Conservation (phyloP, 768 basidiomycete genomes). For the Kwoniella shandongensis region DNA sequence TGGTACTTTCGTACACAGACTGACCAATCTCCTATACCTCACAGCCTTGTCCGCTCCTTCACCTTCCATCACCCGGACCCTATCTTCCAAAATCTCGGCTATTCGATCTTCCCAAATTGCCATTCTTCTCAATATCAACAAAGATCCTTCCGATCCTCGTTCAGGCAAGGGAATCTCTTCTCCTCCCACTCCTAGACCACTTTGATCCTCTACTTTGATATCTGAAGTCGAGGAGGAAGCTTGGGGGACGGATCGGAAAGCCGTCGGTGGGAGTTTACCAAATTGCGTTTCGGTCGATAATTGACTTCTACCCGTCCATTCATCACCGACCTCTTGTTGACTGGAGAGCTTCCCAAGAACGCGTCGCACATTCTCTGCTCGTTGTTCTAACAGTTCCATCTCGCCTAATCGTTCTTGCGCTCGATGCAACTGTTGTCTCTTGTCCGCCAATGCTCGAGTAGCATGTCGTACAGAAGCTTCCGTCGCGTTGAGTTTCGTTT, state of each 20-base stretch:
- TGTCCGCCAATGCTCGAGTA: slow-evolving; percentile 85
- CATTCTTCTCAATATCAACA: slow-evolving; percentile 73
- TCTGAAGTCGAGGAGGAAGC: slow-evolving; percentile 23
- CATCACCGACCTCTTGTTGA: slow-evolving; percentile 64
- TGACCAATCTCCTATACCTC: slow-evolving; percentile 87
- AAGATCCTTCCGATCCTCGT: slow-evolving; percentile 55
- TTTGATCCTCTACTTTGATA: slow-evolving; percentile 56
- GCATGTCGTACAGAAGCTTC: slow-evolving; percentile 83
- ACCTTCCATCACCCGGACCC: slow-evolving; percentile 70
- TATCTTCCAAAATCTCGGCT: slow-evolving; percentile 69
- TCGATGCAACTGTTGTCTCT: slow-evolving; percentile 75
- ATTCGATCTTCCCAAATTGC: slow-evolving; percentile 79
- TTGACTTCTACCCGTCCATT: slow-evolving; percentile 64
- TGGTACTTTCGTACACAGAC: slow-evolving; percentile 80
- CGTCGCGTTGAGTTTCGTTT: slow-evolving; percentile 81
- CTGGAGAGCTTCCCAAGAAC: slow-evolving; percentile 59
- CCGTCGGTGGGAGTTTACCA: slow-evolving; percentile 58
- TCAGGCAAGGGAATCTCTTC: slow-evolving; percentile 55
- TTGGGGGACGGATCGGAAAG: slow-evolving; percentile 62
- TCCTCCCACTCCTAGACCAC: slow-evolving; percentile 50
- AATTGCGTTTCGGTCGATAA: slow-evolving; percentile 50
- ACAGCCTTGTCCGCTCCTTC: slow-evolving; percentile 84
- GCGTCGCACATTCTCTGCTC: slow-evolving; percentile 77
- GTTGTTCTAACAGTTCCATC: slow-evolving; percentile 76
- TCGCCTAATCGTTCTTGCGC: slow-evolving; percentile 74